Conservation (phyloP, 371 early-diverging fungal genomes). For the Syncephalastrum monosporum region DNA sequence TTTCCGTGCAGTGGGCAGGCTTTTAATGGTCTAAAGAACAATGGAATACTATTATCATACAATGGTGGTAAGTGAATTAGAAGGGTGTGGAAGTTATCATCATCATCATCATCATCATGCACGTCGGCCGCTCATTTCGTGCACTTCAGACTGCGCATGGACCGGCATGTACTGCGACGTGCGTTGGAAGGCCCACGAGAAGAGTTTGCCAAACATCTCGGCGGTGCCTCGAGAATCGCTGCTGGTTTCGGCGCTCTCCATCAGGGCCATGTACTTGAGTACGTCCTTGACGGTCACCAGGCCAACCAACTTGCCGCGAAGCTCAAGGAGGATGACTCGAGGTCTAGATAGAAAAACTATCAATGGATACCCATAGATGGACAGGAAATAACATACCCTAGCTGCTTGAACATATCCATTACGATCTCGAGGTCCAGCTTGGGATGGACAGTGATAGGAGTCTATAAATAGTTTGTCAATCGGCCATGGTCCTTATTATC, state of each 20-base stretch:
- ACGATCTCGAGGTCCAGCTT: conserved; percentile 85
- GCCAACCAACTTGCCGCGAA: conserved; percentile 67
- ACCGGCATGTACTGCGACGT: conserved; percentile 12
- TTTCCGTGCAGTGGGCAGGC: conserved; percentile 50
- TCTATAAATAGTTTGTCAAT: conserved; percentile 28
- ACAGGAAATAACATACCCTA: conserved; percentile 56
- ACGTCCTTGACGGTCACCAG: conserved; percentile 81
- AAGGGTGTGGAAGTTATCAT: not conserved
- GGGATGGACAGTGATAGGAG: conserved; percentile 84
- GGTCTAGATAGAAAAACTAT: conserved; percentile 46
- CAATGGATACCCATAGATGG: conserved; percentile 5
- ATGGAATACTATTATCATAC: conserved; percentile 4
- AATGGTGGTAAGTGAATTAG: not conserved
- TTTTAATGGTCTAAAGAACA: conserved; percentile 21
- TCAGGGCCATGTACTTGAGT: conserved; percentile 61
- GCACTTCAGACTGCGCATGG: conserved; percentile 9
- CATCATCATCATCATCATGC: not conserved
- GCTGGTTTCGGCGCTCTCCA: conserved; percentile 31
- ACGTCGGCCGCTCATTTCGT: conserved; percentile 15
- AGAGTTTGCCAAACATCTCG: not conserved
- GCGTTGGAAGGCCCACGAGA: not conserved
- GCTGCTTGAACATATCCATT: conserved; percentile 87
- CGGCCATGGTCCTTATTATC: not conserved
- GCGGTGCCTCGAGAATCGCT: not conserved
- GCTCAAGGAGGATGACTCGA: conserved; percentile 70